Conservation (phyloP, 2,329 filamentous ascomycete species). For the Coleophoma cylindrospora region DNA sequence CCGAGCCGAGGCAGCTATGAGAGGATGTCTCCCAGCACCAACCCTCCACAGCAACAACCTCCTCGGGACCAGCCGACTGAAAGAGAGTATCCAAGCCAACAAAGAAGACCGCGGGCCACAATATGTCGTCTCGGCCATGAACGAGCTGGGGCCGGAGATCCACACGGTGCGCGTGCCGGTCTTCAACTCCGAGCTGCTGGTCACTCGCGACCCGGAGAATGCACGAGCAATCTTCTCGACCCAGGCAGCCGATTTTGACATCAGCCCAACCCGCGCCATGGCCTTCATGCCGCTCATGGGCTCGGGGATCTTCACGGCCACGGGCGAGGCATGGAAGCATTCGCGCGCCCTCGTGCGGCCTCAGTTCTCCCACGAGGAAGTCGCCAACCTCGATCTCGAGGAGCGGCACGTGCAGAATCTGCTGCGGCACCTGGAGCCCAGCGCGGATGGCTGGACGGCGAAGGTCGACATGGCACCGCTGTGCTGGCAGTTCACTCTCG, state of each 20-base stretch:
- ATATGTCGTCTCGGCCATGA: slow-evolving; percentile 26
- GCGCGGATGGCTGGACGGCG: slow-evolving; percentile 14
- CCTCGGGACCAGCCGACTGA: slow-evolving; percentile 25
- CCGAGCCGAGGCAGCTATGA: slow-evolving; percentile 19
- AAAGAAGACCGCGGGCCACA: slow-evolving; percentile 29
- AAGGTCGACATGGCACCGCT: slow-evolving; percentile 58
- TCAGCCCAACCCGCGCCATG: slow-evolving; percentile 26
- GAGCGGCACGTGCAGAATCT: slow-evolving; percentile 34
- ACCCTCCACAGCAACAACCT: slow-evolving; percentile 26
- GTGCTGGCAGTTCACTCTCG: slow-evolving; percentile 61
- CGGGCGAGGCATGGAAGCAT: slow-evolving; percentile 27
- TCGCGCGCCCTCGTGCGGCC: slow-evolving; percentile 34
- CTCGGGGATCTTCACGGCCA: slow-evolving; percentile 16
- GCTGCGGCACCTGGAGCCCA: slow-evolving; percentile 3
- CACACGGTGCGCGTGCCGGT: slow-evolving; percentile 31
- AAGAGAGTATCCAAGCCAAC: slow-evolving; percentile 27
- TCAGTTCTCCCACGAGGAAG: slow-evolving; percentile 35
- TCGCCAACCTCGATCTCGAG: slow-evolving; percentile 36
- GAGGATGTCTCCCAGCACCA: slow-evolving; percentile 26
- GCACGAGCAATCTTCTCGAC: slow-evolving; percentile 25
- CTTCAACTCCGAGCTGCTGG: slow-evolving; percentile 31
- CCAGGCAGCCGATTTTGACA: slow-evolving; percentile 27
- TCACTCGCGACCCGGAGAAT: slow-evolving; percentile 30
- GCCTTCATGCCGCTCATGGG: slow-evolving; percentile 25
- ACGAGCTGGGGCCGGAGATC: slow-evolving; percentile 20